Conservation (phyloP, 2,329 filamentous ascomycete species). For the Phialophora tarda region DNA sequence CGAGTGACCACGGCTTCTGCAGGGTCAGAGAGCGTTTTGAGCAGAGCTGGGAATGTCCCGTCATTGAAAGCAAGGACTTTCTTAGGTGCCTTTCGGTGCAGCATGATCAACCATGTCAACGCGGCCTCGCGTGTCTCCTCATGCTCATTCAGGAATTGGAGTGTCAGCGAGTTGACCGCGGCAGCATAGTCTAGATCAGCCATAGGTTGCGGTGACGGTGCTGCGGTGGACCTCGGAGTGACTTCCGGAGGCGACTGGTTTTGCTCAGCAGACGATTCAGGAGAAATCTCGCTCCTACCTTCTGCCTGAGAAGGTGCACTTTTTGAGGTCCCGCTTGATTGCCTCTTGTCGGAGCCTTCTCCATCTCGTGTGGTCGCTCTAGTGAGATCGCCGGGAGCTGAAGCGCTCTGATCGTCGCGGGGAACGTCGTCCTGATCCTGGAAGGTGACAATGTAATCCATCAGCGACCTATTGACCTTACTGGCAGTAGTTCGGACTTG, state of each 20-base stretch:
- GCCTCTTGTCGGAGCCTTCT: conserved; percentile 43
- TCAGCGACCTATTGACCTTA: conserved; percentile 85
- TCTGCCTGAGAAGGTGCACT: conserved; percentile 39
- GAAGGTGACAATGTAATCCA: conserved; percentile 92
- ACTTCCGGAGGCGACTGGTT: conserved; percentile 42
- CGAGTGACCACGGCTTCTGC: conserved; percentile 95
- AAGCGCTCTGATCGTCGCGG: conserved; percentile 43
- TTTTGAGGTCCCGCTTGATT: conserved; percentile 45
- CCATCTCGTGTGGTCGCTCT: conserved; percentile 37
- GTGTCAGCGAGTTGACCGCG: conserved; percentile 87
- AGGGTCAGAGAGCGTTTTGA: conserved; percentile 95
- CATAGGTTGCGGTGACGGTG: conserved; percentile 50
- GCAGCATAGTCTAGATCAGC: conserved; percentile 91
- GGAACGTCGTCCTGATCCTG: conserved; percentile 71
- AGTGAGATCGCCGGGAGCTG: conserved; percentile 51
- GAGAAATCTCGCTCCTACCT: conserved; percentile 19
- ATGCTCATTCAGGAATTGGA: conserved; percentile 95
- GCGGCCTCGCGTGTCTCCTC: conserved; percentile 94
- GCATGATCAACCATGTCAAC: conserved; percentile 95
- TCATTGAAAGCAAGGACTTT: conserved; percentile 96
- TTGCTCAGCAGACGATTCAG: conserved; percentile 23
- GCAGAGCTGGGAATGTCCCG: conserved; percentile 90
- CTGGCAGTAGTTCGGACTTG: conserved; percentile 85
- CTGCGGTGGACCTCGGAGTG: conserved; percentile 51
- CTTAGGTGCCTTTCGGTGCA: conserved; percentile 90